These are phyloP conservation scores for Penicillium sp. DNA, from an alignment of 2,329 filamentous ascomycete species.

Conservation along the genomic window DNA sequence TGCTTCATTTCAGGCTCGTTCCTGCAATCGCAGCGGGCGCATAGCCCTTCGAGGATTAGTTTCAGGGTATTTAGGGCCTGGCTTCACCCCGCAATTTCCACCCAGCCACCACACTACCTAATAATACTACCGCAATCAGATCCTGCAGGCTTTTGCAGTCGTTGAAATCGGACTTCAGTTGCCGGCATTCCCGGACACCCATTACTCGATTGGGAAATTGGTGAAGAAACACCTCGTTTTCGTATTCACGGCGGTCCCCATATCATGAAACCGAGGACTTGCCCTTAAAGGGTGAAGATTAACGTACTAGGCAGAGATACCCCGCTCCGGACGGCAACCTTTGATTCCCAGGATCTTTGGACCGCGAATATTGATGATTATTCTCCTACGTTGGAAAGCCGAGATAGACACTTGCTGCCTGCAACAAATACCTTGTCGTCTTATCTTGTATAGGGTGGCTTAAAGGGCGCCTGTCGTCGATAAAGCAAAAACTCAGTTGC, in stretches of 20 bases:
- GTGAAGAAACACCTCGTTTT: neutral
- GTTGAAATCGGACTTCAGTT: neutral
- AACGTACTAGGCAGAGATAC: neutral
- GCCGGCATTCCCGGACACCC: neutral
- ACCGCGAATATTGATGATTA: too few relatives aligned
- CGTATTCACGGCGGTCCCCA: neutral
- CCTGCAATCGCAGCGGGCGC: neutral
- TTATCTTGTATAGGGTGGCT: neutral
- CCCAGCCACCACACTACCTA: constrained; percentile 4
- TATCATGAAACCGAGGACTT: neutral
- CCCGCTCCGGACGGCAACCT: neutral
- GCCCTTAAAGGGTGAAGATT: neutral
- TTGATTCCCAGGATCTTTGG: too few relatives aligned
- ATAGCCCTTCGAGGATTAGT: neutral
- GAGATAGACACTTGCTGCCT: too few relatives aligned
- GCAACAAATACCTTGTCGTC: too few relatives aligned
- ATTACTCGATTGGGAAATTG: neutral
- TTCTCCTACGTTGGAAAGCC: too few relatives aligned
- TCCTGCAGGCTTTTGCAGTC: neutral
- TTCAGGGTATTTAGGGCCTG: neutral
- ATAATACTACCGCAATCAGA: constrained; percentile 5
- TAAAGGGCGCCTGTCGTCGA: neutral
- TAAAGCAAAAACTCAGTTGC: neutral
- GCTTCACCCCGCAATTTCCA: constrained; percentile 5
- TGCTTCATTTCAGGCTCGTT: neutral